Evolutionary conservation across 805 yeast species (phyloP).

Genomic region (Kodamaea hsintzibuensis): DNA sequence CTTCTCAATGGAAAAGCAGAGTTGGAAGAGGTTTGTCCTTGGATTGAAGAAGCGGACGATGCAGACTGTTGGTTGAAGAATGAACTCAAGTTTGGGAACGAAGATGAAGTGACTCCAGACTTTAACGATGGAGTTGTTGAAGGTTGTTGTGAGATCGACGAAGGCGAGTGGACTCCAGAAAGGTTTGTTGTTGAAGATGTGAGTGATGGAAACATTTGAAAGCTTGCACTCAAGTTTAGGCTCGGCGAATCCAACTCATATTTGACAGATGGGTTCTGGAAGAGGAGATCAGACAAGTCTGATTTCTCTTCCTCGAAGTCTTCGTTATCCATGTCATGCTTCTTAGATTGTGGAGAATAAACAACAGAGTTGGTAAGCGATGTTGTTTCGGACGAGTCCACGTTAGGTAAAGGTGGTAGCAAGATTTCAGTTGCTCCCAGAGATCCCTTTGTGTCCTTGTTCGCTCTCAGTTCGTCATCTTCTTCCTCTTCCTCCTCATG

Average conservation of each 20-base stretch:
- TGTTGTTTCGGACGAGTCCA: constrained; percentile 3
- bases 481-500: too few relatives aligned
- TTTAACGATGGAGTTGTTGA: constrained; percentile 2
- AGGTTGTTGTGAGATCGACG: background rate
- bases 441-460: background rate
- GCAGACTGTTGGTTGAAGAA: constrained; percentile 6
- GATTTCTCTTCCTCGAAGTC: constrained; percentile 3
- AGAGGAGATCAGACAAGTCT: constrained; percentile 11
- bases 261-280: constrained; percentile 15
- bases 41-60: constrained; percentile 10
- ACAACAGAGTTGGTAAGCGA: background rate
- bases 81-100: constrained; percentile 10
- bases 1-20: constrained; percentile 30
- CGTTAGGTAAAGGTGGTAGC: constrained; percentile 26
- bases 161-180: background rate
- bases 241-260: constrained; percentile 30
- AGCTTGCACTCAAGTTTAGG: constrained; percentile 16
- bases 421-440: constrained; percentile 15
- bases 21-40: constrained; percentile 17
- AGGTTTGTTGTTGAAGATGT: constrained; percentile 2
- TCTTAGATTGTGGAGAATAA: background rate
- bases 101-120: constrained; percentile 4
- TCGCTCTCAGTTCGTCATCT: background rate
- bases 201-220: constrained; percentile 17
- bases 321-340: background rate